phyloP scores from a whole-genome alignment of 345 rosid genomes.

The Euclidium syriacum region DNA sequence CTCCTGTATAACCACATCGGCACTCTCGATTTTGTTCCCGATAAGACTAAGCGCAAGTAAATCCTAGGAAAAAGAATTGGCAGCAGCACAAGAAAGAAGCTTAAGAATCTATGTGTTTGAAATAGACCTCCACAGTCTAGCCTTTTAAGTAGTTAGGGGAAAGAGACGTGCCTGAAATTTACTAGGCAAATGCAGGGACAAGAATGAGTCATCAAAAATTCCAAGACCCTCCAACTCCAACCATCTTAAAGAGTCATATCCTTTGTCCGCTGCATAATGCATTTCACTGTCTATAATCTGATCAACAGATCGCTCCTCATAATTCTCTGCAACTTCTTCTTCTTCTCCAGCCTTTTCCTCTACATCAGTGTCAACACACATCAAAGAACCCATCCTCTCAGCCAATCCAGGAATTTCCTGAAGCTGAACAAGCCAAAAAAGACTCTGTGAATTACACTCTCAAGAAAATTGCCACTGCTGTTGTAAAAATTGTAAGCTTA shows the following conservation, averaged over 20 bases:
- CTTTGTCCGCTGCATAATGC: slow-evolving; percentile 41
- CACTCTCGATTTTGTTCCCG: slow-evolving; percentile 63
- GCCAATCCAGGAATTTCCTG: slow-evolving; percentile 84
- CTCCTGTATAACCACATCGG: slow-evolving; percentile 51
- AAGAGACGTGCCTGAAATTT: slow-evolving; percentile 51
- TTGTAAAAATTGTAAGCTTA: background rate
- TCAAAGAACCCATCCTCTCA: slow-evolving; percentile 83
- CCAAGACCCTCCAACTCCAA: slow-evolving; percentile 81
- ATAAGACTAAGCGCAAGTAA: slow-evolving; percentile 74
- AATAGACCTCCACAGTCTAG: background rate
- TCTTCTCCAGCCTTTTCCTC: slow-evolving; percentile 34
- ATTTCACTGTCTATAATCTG: slow-evolving; percentile 51
- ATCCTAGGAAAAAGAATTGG: slow-evolving; percentile 41
- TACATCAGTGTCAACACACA: slow-evolving; percentile 64
- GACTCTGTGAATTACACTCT: background rate
- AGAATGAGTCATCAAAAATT: slow-evolving; percentile 50
- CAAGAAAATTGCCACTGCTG: background rate
- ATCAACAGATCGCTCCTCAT: slow-evolving; percentile 33
- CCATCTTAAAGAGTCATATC: slow-evolving; percentile 56
- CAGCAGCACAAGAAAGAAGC: background rate
- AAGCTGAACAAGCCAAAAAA: slow-evolving; percentile 48
- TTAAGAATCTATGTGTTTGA: slow-evolving; percentile 7
- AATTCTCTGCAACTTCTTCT: slow-evolving; percentile 19
- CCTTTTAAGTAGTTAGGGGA: background rate
- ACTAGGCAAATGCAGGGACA: slow-evolving; percentile 52